phyloP scores from a whole-genome alignment of 2,329 filamentous ascomycete species.

The Penicillium sclerotiorum region DNA sequence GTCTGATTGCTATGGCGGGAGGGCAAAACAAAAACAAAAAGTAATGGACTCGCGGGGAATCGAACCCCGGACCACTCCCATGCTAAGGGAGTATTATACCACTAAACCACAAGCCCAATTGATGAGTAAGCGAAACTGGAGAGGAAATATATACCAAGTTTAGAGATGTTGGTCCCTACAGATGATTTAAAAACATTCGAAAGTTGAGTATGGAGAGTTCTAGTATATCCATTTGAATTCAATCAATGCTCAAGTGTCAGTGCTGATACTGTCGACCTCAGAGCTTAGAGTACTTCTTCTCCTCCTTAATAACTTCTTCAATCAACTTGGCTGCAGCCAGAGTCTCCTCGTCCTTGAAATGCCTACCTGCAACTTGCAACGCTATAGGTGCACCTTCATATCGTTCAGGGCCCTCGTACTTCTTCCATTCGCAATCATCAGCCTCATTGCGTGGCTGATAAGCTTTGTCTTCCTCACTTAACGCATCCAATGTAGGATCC shows the following conservation, averaged over 20 bases:
- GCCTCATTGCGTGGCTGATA: slow-evolving; percentile 29
- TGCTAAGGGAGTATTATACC: slow-evolving; percentile 54
- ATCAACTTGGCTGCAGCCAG: slow-evolving; percentile 35
- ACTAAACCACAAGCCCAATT: slow-evolving; percentile 48
- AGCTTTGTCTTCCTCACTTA: slow-evolving; percentile 16
- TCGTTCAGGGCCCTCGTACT: slow-evolving; percentile 32
- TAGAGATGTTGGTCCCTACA: no score
- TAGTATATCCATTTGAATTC: no score
- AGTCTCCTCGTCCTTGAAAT: slow-evolving; percentile 58
- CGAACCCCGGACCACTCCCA: slow-evolving; percentile 53
- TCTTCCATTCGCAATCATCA: slow-evolving; percentile 37
- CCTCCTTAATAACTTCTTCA: slow-evolving; percentile 19
- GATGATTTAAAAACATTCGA: no score
- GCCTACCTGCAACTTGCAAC: slow-evolving; percentile 54
- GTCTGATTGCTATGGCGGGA: no score
- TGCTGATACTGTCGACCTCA: no score
- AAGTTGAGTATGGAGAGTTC: no score
- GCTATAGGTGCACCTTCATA: slow-evolving; percentile 51
- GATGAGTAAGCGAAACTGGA: no score
- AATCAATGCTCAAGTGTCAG: no score
- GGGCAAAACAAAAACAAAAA: no score
- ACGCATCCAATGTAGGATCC: slow-evolving; percentile 26
- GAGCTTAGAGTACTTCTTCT: slow-evolving; percentile 2
- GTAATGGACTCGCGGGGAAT: slow-evolving; percentile 54
- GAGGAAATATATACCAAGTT: no score